Percentiles rank a stretch among this genome's conserved stretches.
Conservation (phyloP, 108 stramenopile genomes). For the Bacterosira constricta region DNA sequence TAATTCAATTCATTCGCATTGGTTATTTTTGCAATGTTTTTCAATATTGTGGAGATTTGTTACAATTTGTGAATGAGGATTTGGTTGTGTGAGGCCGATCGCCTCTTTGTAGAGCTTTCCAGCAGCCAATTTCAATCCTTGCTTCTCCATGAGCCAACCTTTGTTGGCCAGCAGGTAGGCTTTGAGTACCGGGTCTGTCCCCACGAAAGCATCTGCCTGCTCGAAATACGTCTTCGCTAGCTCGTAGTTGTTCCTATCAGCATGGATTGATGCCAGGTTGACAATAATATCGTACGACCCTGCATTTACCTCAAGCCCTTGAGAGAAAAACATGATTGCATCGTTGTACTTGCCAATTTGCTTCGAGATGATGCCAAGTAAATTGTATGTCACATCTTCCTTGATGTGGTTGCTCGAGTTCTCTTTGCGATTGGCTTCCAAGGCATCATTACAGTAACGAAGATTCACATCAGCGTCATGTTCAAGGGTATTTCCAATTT, state of each 20-base stretch:
- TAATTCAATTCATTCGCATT: not conserved
- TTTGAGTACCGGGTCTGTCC: not conserved
- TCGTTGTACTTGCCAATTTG: not conserved
- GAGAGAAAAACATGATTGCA: not conserved
- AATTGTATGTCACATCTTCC: constrained; percentile 1
- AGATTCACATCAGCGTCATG: not conserved
- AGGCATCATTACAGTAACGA: not conserved
- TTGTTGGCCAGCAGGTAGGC: constrained; percentile 1
- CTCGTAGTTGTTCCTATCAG: not conserved
- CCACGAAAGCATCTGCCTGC: not conserved
- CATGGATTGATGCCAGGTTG: not conserved
- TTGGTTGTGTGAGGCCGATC: not conserved
- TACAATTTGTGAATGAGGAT: not conserved
- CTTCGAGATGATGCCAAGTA: not conserved
- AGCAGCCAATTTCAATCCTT: not conserved
- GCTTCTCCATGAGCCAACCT: constrained; percentile 1
- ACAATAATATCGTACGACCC: not conserved
- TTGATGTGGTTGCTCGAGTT: not conserved
- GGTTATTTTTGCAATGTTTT: not conserved
- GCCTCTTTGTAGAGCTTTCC: not conserved
- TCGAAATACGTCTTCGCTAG: not conserved
- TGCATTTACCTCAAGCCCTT: constrained; percentile 5
- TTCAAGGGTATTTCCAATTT: not conserved
- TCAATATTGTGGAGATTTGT: not conserved
- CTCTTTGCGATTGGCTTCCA: not conserved